Evolutionary conservation across 805 yeast species (phyloP), one percentile per base, ranked within the genome.

Genomic region (Myxozyma sirexii): DNA sequence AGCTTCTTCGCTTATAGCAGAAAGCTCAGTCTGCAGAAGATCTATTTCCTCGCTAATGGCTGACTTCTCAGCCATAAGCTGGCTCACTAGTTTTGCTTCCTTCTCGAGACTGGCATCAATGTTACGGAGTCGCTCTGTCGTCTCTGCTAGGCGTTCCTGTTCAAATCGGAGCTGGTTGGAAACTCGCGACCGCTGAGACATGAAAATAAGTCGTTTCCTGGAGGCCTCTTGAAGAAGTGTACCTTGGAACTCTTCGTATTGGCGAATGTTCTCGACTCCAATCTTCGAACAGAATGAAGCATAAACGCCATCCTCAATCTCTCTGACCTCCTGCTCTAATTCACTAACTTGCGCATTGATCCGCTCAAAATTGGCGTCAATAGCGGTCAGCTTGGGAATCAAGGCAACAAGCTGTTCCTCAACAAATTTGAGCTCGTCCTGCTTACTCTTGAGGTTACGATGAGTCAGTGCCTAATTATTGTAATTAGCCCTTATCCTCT

Each of bases 221-320:
- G 72, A 58, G 15, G 66, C 58, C 53, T 63, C 56, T 47, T 70
- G 71, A 26, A 56, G 42, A 31, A 67, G 55, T 2, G 65, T 48
- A 4, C 93, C 92, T 56, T 86, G 88, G 12, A 82, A 76, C 45
- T 76, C 76, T 70, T 91, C 97, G 70, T 87, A 91, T 35, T 86
- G 90, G 48, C 79, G 77, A 41, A 90, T 83, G 62, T 72, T 73
- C 6, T 74, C 70, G 66, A 90, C 83, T 0, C 84, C 83, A 54
- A 85, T 74, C 57, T 73, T 76, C 0, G 69, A 56, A 57, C 92
- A 86, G 69, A 91, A 88, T 0, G 72, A 79, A 69, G 79, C 45
- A 76, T 68, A 64, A 39, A 73, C 55, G 46, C 59, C 31, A 67
- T 72, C 60, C 56, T 67, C 66, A 24, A 68, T 55, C 15, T 35